Evolutionary conservation across 2,329 filamentous ascomycete species (phyloP).

Genomic region (Xylaria arbuscula): DNA sequence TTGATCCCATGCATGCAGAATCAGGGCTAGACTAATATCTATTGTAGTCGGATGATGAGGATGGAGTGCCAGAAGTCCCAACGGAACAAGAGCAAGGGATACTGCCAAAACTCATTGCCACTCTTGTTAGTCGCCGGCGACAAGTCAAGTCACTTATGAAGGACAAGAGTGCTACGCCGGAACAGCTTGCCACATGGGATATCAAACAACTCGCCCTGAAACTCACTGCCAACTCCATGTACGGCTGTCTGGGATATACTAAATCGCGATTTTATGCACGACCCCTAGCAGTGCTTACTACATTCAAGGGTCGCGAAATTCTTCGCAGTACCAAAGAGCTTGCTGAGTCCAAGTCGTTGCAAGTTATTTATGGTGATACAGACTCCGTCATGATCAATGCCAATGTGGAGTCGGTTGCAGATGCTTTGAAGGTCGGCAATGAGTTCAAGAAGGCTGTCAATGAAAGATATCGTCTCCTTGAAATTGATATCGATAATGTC

Average conservation of each 20-base stretch:
- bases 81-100: conserved; percentile 82
- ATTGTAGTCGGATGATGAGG: conserved; percentile 77
- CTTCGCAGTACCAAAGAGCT: conserved; percentile 94
- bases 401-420: conserved; percentile 91
- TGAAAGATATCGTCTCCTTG: conserved; percentile 88
- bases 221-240: conserved; percentile 99
- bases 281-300: conserved; percentile 93
- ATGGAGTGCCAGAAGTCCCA: conserved; percentile 89
- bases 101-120: conserved; percentile 89
- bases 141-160: conserved; percentile 99
- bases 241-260: conserved; percentile 96
- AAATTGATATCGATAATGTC: conserved; percentile 98
- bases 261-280: conserved; percentile 98
- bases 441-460: conserved; percentile 98
- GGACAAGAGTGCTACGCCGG: conserved; percentile 83
- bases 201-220: conserved; percentile 98
- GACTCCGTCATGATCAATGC: conserved; percentile 99
- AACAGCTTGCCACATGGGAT: conserved; percentile 94
- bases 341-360: conserved; percentile 88
- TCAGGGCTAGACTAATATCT: conserved; percentile 48
- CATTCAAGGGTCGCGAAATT: conserved; percentile 97
- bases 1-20: background rate
- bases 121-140: conserved; percentile 86
- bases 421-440: conserved; percentile 89
- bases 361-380: conserved; percentile 98